Base-by-base conservation (phyloP, 108 stramenopile species). In the Cafeteria roenbergensis region DNA sequence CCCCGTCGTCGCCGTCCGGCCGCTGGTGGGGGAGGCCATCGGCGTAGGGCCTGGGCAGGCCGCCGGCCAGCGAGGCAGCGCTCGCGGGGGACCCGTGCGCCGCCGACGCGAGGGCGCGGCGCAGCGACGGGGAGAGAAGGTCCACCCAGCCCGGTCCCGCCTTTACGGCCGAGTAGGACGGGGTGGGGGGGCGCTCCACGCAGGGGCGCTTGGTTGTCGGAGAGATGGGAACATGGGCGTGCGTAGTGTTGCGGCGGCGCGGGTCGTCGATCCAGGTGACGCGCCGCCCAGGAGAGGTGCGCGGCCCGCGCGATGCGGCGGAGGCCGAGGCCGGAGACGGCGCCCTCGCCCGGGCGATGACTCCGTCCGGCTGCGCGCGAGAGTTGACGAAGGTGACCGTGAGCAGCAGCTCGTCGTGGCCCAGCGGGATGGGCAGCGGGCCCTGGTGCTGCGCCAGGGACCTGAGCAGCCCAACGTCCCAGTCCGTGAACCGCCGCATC, bases 381-480 rank as follows among this genome's bases (percentile, higher is more conserved):
- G 52, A 53, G 62, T 69, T 69, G 14, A 69, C 0, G 48, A 36
- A 69, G 35, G 68, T 69, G 62, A 65, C 34, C 14, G 67, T 26
- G 22, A 69, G 20, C 4, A 69, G 61, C 51, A 62, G 12, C 36
- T 69, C 68, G 9, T 69, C 68, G 33, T 64, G 30, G 3, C 51
- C 53, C 30, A 38, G 51, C 25, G 51, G 26, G 64, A 38, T 54
- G 20, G 48, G 26, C 21, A 20, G 3, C 22, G 9, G 3, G 33
- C 29, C 27, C 25, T 52, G 51, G 6, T n/a, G 21, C 0, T 53
- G 12, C 2, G 52, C 51, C 20, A 53, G 4, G 0, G 52, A 22
- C 52, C 51, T 31, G 25, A 54, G 26, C 30, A 29, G 32, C 8
- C 29, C 64, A 29, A 22, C 4, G 14, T 38, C 17, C 22, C n/a